Conservation (phyloP, 192 early-diverging fungal species). For the Spizellomyces punctatus region DNA sequence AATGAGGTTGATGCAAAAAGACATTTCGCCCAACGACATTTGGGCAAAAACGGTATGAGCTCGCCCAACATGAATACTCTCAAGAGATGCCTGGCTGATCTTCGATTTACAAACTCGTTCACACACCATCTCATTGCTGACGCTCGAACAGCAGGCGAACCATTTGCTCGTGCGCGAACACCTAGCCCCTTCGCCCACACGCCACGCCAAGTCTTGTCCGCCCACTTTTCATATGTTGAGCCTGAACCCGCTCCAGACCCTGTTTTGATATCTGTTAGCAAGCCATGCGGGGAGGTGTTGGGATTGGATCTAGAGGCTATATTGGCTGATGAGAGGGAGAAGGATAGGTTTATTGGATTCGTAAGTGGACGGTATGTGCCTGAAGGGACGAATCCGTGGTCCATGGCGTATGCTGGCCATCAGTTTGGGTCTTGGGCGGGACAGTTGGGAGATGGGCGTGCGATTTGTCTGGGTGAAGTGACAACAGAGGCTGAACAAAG, state of each 20-base stretch:
- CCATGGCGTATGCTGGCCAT: constrained; percentile 52
- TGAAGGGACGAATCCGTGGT: constrained; percentile 43
- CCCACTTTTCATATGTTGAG: constrained; percentile 34
- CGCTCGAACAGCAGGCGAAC: constrained; percentile 24
- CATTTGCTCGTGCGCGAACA: constrained; percentile 10
- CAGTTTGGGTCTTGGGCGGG: constrained; percentile 56
- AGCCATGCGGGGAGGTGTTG: constrained; percentile 15
- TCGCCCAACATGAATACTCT: constrained; percentile 9
- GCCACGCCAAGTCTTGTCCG: constrained; percentile 16
- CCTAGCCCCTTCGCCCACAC: constrained; percentile 2
- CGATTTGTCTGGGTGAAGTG: constrained; percentile 75
- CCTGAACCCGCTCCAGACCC: constrained; percentile 24
- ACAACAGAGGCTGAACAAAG: constrained; percentile 25
- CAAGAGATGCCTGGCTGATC: constrained; percentile 11
- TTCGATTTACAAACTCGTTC: constrained; percentile 33
- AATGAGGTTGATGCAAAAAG: no score
- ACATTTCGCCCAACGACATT: no score
- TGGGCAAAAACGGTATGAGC: no score
- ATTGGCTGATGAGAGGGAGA: not conserved
- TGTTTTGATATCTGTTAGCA: constrained; percentile 17
- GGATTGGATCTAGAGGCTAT: constrained; percentile 13
- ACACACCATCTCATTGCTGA: constrained; percentile 18
- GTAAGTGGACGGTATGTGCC: constrained; percentile 48
- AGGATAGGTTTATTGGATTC: constrained; percentile 9
- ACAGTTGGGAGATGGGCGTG: constrained; percentile 87